Conservation (phyloP, 2,329 filamentous ascomycete species). For the Pseudogymnoascus verrucosus region DNA sequence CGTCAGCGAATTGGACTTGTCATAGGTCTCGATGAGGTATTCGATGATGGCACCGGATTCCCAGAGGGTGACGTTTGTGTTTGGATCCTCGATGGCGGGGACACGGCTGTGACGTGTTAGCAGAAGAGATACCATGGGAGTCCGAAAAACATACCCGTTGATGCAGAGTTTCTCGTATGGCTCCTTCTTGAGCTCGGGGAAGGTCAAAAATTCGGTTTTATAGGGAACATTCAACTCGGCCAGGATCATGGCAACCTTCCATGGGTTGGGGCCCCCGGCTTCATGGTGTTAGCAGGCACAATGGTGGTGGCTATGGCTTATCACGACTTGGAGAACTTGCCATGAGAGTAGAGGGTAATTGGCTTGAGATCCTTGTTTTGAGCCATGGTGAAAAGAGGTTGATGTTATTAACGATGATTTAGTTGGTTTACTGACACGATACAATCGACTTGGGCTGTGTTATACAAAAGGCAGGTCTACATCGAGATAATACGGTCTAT, state of each 20-base stretch:
- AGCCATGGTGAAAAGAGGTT: neutral
- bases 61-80: constrained; percentile 36
- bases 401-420: neutral
- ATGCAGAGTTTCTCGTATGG: constrained; percentile 27
- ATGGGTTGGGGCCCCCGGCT: neutral
- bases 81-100: constrained; percentile 29
- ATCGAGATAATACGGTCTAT: neutral
- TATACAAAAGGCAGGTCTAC: neutral
- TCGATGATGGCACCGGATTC: constrained; percentile 37
- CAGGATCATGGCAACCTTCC: constrained; percentile 20
- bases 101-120: constrained; percentile 8
- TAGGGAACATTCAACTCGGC: constrained; percentile 19
- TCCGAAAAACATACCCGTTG: constrained; percentile 15
- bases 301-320: neutral
- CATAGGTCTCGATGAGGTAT: constrained; percentile 34
- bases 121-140: constrained; percentile 3
- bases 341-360: constrained; percentile 8
- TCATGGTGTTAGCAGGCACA: neutral
- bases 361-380: constrained; percentile 8
- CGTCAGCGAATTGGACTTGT: constrained; percentile 29
- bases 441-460: neutral
- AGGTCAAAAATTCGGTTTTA: constrained; percentile 12
- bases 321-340: neutral
- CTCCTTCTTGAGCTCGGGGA: constrained; percentile 32
- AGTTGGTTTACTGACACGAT: neutral